A percentile compares a stretch with the other conserved stretches of the same genome.
These are phyloP conservation scores for Cordyceps pruinosa DNA, from an alignment of 2,329 filamentous ascomycete genomes.

Conservation along the genomic window DNA sequence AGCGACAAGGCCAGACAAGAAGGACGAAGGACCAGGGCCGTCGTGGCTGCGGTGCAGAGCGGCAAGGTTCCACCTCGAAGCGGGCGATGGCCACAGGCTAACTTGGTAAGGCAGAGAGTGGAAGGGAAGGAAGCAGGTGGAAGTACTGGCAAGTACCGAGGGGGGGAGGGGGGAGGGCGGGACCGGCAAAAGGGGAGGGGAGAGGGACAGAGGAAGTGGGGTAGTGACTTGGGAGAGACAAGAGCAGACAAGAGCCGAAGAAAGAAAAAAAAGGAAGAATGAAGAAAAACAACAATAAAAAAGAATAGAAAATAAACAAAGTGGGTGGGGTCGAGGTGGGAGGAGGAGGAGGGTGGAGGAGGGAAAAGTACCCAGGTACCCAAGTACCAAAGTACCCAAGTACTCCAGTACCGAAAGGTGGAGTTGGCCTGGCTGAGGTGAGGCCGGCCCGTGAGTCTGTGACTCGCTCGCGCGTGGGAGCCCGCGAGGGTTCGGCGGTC, in stretches of 20 bases:
- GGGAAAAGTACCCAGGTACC: background rate
- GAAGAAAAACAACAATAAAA: background rate
- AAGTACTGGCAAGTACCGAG: background rate
- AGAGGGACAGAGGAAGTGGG: background rate
- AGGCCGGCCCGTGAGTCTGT: too few species aligned
- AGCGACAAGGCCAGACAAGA: too few species aligned
- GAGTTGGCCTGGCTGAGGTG: background rate
- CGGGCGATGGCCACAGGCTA: background rate
- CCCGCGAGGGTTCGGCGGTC: too few species aligned
- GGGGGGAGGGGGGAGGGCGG: background rate
- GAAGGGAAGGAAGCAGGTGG: background rate
- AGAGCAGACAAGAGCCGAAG: background rate
- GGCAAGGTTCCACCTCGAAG: conserved; percentile 10
- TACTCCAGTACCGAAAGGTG: background rate
- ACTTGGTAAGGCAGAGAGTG: background rate
- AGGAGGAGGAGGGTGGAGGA: background rate
- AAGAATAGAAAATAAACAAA: conserved; percentile 2
- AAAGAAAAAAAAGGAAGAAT: background rate
- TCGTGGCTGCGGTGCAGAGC: conserved; percentile 7
- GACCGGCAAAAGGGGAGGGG: background rate
- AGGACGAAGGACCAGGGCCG: too few species aligned
- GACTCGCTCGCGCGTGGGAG: too few species aligned
- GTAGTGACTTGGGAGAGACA: background rate
- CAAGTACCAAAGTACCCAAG: background rate
- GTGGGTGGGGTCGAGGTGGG: background rate